Evolutionary conservation across 2,329 filamentous ascomycete genomes (phyloP).

Genomic region (Thelonectria discophora): DNA sequence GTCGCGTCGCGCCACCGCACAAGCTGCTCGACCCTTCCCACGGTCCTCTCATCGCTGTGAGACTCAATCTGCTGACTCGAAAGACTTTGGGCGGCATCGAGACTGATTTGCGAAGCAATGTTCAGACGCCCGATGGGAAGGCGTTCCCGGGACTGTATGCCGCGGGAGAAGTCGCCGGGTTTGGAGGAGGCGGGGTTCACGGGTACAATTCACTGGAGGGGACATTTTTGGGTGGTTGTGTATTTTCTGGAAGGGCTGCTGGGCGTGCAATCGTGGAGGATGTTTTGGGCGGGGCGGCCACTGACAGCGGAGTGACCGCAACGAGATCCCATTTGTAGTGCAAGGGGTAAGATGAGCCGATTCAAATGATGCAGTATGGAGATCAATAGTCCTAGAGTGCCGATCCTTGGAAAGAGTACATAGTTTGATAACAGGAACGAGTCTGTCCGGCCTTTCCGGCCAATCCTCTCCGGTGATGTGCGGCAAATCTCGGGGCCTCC

Average conservation of each 20-base stretch:
- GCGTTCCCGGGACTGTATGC: conserved; percentile 65
- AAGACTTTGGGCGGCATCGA: conserved; percentile 70
- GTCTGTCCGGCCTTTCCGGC: neutral
- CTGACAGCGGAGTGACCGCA: neutral
- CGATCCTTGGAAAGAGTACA: neutral
- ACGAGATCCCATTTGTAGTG: conserved; percentile 8
- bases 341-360: neutral
- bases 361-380: too few species aligned
- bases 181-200: conserved; percentile 69
- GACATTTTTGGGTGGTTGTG: conserved; percentile 69
- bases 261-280: conserved; percentile 64
- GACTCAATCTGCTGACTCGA: conserved; percentile 67
- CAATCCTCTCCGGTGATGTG: neutral
- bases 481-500: neutral
- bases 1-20: conserved; percentile 63
- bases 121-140: conserved; percentile 59
- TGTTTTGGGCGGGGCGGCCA: conserved; percentile 29
- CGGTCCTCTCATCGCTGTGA: conserved; percentile 67
- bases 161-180: conserved; percentile 68
- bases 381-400: too few species aligned
- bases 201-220: conserved; percentile 70
- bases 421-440: neutral
- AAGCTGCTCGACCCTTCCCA: conserved; percentile 62
- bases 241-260: conserved; percentile 68
- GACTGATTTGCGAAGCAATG: conserved; percentile 65